Evolutionary conservation across 345 rosid genomes (phyloP).

Genomic region (Populus ilicifolia): DNA sequence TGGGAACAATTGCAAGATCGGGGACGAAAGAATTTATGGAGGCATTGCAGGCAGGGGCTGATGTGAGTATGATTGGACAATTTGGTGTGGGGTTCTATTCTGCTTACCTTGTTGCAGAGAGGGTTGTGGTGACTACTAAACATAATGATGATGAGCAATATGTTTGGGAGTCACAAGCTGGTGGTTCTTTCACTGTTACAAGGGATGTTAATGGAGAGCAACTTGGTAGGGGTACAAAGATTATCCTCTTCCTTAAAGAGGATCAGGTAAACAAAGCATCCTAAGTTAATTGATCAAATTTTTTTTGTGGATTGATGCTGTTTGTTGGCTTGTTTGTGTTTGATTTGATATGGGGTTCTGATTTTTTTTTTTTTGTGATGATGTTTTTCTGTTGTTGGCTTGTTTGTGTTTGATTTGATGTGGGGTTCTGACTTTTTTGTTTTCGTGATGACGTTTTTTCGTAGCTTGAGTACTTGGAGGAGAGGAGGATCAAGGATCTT

Average conservation of each 20-base stretch:
- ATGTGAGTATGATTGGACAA: conserved; percentile 92
- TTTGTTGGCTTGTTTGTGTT: too few species aligned
- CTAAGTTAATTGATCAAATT: too few species aligned
- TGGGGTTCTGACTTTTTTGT: too few species aligned
- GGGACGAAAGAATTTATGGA: conserved; percentile 96
- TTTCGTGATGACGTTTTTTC: background rate
- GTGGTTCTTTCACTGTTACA: conserved; percentile 84
- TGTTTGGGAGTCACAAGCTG: conserved; percentile 93
- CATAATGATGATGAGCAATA: conserved; percentile 87
- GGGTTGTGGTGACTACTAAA: conserved; percentile 70
- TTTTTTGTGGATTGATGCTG: background rate
- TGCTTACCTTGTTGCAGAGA: conserved; percentile 86
- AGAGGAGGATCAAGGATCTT: conserved; percentile 85
- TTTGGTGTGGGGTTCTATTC: conserved; percentile 95
- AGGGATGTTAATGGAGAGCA: conserved; percentile 69
- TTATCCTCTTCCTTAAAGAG: conserved; percentile 71
- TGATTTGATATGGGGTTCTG: background rate
- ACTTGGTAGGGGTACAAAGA: conserved; percentile 88
- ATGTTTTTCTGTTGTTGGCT: background rate
- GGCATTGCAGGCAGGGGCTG: conserved; percentile 89
- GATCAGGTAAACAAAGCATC: conserved; percentile 47
- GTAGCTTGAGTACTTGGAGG: conserved; percentile 79
- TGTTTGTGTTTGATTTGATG: background rate
- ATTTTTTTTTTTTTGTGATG: background rate
- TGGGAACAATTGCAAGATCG: conserved; percentile 91